Conservation (phyloP, 768 basidiomycete genomes). For the Mycena filopes region DNA sequence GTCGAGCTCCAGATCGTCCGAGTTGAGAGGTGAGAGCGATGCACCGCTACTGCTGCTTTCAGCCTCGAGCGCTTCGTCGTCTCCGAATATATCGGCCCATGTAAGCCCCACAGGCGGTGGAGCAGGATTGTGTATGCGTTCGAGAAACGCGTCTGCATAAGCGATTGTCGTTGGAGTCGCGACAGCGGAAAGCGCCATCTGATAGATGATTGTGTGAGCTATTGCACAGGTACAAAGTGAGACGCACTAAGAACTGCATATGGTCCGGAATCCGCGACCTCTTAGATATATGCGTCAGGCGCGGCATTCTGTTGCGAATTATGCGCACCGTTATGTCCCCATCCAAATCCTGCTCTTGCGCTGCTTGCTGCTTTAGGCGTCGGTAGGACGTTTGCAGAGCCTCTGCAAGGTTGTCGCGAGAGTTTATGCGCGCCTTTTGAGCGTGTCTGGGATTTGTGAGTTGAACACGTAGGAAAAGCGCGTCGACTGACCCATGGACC, state of each 20-base stretch:
- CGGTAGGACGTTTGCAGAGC: constrained; percentile 67
- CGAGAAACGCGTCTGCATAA: constrained; percentile 65
- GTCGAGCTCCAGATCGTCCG: constrained; percentile 62
- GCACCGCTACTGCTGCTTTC: constrained; percentile 70
- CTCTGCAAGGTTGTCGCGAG: constrained; percentile 66
- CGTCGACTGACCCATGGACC: constrained; percentile 62
- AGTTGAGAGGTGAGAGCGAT: constrained; percentile 73
- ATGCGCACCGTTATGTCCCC: constrained; percentile 66
- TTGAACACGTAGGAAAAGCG: constrained; percentile 16
- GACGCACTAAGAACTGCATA: constrained; percentile 74
- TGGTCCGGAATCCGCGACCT: constrained; percentile 73
- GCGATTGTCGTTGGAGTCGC: constrained; percentile 60
- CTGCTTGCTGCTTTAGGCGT: constrained; percentile 61
- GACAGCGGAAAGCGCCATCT: constrained; percentile 69
- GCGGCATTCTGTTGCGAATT: neutral
- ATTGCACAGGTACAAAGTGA: neutral
- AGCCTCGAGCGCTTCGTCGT: constrained; percentile 88
- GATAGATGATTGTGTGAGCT: constrained; percentile 1
- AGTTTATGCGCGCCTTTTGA: constrained; percentile 77
- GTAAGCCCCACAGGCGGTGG: constrained; percentile 58
- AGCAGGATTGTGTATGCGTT: constrained; percentile 58
- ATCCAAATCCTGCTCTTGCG: constrained; percentile 68
- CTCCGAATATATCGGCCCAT: constrained; percentile 83
- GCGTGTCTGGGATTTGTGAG: constrained; percentile 53
- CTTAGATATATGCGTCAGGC: constrained; percentile 43